Evolutionary conservation across 129 eudicot species (phyloP), one percentile per base, ranked within the genome.

Genomic region (Glebionis coronaria): DNA sequence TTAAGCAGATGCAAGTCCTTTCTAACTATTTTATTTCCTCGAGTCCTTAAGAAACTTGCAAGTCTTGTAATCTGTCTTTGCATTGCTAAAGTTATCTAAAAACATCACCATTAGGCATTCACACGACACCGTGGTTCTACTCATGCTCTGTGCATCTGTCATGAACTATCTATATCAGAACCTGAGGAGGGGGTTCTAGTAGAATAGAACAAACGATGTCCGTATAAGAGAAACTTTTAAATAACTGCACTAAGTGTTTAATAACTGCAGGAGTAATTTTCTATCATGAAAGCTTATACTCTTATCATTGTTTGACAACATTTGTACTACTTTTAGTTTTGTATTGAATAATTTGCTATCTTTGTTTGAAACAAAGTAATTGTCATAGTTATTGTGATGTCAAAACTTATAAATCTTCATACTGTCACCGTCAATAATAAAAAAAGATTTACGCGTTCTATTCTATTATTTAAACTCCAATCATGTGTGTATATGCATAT

Each of bases 241-340:
- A 29, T 29, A 8, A 15, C 50, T 23, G 11, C 14, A 31, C 18
- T 7, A 9, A 16, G 2, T 16, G 28, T 15, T 12, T 53, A 2
- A 28, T 6, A 19, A 16, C 5, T 8, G 46, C 14, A 20, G 46
- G 21, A 64, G 19, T 64, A 47, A 21, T 13, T 5, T 13, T 19
- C 23, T 28, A 21, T 23, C 16, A 25, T 44, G 54, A 31, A 8
- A 12, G 12, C 52, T 51, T 50, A 19, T 68, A 12, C 63, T 38
- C 20, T 23, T 69, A 44, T 69, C 55, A 25, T 69, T 56, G 55
- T 44, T 56, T 57, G 65, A 69, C n/a, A 54, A 44, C 4, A n/a
- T 69, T 21, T 14, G 25, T 13, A 44, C 4, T 56, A 12, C 44
- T 23, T 9, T 42, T 19, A 42, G 25, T 9, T 40, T 2, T 69